Conservation (phyloP, 2,329 filamentous ascomycete genomes). For the Fonsecaea pedrosoi region DNA sequence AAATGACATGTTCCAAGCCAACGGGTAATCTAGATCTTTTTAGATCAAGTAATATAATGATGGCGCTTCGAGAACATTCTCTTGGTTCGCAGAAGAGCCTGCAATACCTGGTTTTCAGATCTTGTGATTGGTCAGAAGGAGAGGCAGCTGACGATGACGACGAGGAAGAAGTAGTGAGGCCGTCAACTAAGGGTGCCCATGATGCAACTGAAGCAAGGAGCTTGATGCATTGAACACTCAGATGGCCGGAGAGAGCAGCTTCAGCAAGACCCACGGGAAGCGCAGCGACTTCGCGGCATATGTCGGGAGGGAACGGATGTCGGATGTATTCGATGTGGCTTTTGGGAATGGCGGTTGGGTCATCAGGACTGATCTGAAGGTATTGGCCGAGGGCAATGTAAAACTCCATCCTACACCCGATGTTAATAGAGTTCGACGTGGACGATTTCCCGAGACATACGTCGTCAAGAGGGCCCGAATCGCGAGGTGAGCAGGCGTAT, state of each 20-base stretch:
- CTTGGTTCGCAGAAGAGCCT: conserved; percentile 32
- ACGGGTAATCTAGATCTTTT: conserved; percentile 21
- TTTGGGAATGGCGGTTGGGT: conserved; percentile 22
- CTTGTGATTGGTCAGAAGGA: background rate
- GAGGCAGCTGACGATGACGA: no score
- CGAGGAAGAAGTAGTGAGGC: background rate
- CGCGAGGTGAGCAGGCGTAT: conserved; percentile 25
- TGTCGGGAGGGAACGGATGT: conserved; percentile 31
- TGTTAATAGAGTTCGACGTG: conserved; percentile 1
- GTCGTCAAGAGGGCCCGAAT: conserved; percentile 27
- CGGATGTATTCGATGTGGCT: conserved; percentile 23
- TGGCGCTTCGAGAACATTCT: conserved; percentile 29
- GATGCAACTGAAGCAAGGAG: conserved; percentile 24
- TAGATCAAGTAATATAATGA: conserved; percentile 26
- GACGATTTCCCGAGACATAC: conserved; percentile 16
- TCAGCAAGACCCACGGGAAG: conserved; percentile 32
- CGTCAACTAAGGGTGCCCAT: conserved; percentile 24
- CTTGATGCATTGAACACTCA: conserved; percentile 34
- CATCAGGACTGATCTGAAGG: conserved; percentile 25
- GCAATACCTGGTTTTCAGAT: conserved; percentile 21
- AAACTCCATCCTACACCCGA: conserved; percentile 25
- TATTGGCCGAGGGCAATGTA: conserved; percentile 33
- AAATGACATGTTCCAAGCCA: conserved; percentile 30
- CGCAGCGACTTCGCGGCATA: conserved; percentile 24
- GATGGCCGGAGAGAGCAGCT: conserved; percentile 28